A percentile compares a stretch with the other conserved stretches of the same genome.
phyloP scores from a whole-genome alignment of 306 rosid genomes.

The Macrotyloma uniflorum region DNA sequence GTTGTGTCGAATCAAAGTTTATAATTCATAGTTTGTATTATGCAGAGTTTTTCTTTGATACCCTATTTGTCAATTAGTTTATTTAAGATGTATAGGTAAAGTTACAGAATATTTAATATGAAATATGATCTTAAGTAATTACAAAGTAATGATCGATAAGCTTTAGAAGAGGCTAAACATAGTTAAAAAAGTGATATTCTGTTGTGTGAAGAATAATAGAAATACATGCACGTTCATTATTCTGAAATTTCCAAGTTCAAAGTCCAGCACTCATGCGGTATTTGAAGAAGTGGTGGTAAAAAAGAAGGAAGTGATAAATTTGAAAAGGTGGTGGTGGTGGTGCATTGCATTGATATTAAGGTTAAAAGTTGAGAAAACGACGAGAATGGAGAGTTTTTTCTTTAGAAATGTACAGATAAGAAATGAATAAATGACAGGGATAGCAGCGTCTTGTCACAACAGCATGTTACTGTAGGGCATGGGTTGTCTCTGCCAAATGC shows the following conservation, averaged over 20 bases:
- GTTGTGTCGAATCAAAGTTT: too few relatives aligned
- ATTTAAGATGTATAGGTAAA: too few relatives aligned
- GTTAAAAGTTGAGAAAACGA: constrained; percentile 13
- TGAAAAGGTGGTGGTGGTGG: not conserved
- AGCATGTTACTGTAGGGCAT: constrained; percentile 41
- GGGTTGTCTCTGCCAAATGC: constrained; percentile 50
- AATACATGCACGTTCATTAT: not conserved
- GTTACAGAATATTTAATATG: too few relatives aligned
- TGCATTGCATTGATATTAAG: not conserved
- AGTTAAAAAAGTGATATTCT: too few relatives aligned
- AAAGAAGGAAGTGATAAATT: not conserved
- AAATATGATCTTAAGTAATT: too few relatives aligned
- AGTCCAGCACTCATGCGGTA: not conserved
- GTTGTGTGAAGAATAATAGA: not conserved
- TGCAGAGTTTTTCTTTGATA: too few relatives aligned
- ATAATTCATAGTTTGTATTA: too few relatives aligned
- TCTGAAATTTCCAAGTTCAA: not conserved
- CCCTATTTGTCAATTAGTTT: too few relatives aligned
- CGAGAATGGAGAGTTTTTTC: not conserved
- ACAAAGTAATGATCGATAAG: too few relatives aligned
- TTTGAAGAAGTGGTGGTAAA: not conserved
- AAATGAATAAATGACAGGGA: not conserved
- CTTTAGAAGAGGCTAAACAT: too few relatives aligned
- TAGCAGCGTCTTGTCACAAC: constrained; percentile 47
- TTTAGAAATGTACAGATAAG: not conserved